Conservation (phyloP, 2,329 filamentous ascomycete genomes). For the Pyrenochaeta sp. region DNA sequence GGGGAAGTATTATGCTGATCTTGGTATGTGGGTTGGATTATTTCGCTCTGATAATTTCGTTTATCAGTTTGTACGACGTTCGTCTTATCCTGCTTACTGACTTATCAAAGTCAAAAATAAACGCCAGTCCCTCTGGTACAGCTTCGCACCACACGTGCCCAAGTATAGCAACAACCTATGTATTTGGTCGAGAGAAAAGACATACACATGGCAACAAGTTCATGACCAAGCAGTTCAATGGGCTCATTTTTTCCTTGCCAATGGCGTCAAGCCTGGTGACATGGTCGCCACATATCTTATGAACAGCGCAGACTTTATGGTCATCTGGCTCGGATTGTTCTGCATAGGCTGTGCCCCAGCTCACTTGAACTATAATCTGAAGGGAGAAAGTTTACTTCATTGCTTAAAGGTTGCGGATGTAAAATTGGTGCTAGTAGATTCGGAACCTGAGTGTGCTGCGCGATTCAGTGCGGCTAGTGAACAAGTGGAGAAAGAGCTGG, state of each 20-base stretch:
- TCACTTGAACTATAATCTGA: conserved; percentile 74
- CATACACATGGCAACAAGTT: conserved; percentile 45
- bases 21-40: conserved; percentile 31
- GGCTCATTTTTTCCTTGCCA: conserved; percentile 44
- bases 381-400: conserved; percentile 69
- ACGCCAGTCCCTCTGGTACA: conserved; percentile 41
- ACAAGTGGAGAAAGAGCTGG: conserved; percentile 29
- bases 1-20: conserved; percentile 29
- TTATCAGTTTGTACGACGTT: too few species aligned
- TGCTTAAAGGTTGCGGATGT: conserved; percentile 67
- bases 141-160: conserved; percentile 30
- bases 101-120: conserved; percentile 51
- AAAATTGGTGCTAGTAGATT: conserved; percentile 66
- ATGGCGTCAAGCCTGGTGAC: conserved; percentile 68
- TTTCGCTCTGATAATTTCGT: background rate
- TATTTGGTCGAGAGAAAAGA: conserved; percentile 71
- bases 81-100: background rate
- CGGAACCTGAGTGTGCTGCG: conserved; percentile 47
- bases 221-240: conserved; percentile 41
- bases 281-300: conserved; percentile 71
- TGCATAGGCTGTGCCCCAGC: conserved; percentile 73
- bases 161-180: conserved; percentile 58
- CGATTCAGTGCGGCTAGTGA: conserved; percentile 27
- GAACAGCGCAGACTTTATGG: conserved; percentile 72
- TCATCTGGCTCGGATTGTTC: conserved; percentile 71